These are phyloP conservation scores for Plasmodium falciparum DNA, from an alignment of 169 alveolate genomes.

Conservation along the genomic window DNA sequence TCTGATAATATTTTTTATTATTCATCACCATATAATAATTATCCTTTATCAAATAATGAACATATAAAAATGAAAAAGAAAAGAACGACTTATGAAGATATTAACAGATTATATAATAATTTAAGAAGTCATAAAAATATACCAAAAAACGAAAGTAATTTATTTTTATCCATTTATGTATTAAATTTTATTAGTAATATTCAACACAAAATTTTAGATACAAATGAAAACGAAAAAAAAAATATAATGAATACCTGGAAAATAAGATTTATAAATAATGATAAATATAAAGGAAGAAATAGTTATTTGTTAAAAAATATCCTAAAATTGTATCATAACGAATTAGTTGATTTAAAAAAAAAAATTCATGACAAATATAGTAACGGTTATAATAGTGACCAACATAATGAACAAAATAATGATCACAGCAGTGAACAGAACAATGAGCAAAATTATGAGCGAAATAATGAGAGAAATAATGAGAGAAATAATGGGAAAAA, in stretches of 20 bases:
- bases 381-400: neutral
- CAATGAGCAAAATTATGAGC: neutral
- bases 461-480: too few relatives aligned
- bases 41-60: constrained; percentile 7
- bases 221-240: constrained; percentile 4
- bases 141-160: constrained; percentile 22
- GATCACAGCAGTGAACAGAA: neutral
- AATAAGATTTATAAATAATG: constrained; percentile 52
- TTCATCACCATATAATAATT: neutral
- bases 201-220: constrained; percentile 27
- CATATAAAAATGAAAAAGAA: constrained; percentile 11
- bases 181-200: constrained; percentile 52
- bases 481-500: too few relatives aligned
- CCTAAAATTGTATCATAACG: constrained; percentile 39
- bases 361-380: constrained; percentile 1
- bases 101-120: constrained; percentile 23
- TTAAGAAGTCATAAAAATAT: constrained; percentile 42
- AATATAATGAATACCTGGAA: constrained; percentile 28
- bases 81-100: constrained; percentile 54
- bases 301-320: constrained; percentile 57
- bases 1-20: constrained; percentile 13
- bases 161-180: constrained; percentile 30
- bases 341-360: constrained; percentile 35
- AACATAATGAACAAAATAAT: neutral
- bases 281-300: constrained; percentile 59